phyloP scores from a whole-genome alignment of 2,329 filamentous ascomycete species.

The Pseudofabraea citricarpa region DNA sequence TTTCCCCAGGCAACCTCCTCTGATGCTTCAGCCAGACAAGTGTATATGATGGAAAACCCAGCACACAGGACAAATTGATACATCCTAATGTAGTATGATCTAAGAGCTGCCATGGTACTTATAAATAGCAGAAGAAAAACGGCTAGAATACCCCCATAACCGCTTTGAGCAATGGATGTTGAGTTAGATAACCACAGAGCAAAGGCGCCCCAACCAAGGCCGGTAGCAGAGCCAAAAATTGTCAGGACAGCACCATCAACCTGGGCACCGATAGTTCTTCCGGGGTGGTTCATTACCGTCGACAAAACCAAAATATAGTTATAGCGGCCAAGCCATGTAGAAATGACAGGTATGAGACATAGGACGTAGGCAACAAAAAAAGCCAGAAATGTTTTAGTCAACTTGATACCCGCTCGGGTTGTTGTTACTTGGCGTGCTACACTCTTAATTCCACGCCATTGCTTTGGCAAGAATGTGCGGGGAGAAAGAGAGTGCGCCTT shows the following conservation, averaged over 20 bases:
- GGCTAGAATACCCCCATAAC: constrained; percentile 51
- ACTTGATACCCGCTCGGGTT: constrained; percentile 45
- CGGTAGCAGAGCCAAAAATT: constrained; percentile 46
- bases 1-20: constrained; percentile 43
- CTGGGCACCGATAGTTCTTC: constrained; percentile 50
- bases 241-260: constrained; percentile 50
- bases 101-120: constrained; percentile 43
- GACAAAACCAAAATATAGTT: constrained; percentile 53
- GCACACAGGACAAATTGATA: constrained; percentile 51
- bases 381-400: constrained; percentile 49
- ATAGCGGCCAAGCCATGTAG: constrained; percentile 48
- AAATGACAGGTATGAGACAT: constrained; percentile 45
- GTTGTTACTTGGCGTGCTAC: constrained; percentile 37
- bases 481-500: constrained; percentile 42
- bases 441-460: constrained; percentile 38
- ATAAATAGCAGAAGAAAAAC: constrained; percentile 50
- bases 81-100: constrained; percentile 50
- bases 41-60: constrained; percentile 50
- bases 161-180: constrained; percentile 37
- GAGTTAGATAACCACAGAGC: constrained; percentile 50
- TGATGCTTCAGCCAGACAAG: constrained; percentile 45
- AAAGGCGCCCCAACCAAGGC: constrained; percentile 50
- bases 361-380: constrained; percentile 52
- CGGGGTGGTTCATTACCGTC: constrained; percentile 53
- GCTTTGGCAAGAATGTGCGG: constrained; percentile 41